These are phyloP conservation scores for Vigna radiata DNA, from an alignment of 306 rosid genomes.

Conservation along the genomic window DNA sequence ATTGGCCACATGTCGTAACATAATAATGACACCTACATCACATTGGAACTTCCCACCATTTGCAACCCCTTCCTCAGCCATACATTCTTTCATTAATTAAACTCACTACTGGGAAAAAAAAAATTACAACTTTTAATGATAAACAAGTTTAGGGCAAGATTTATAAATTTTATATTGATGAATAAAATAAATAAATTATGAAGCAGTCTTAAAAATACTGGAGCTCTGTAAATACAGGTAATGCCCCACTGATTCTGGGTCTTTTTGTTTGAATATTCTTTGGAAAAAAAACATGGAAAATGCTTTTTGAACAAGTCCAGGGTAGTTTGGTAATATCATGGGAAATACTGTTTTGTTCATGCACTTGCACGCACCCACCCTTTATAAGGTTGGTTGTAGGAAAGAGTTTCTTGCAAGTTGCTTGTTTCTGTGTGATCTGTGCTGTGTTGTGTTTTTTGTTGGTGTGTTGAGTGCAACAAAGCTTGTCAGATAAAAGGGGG, in stretches of 20 bases:
- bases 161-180: no score
- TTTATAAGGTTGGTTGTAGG: conserved; percentile 26
- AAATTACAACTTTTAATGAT: no score
- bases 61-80: neutral
- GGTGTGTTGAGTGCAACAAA: neutral
- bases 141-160: no score
- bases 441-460: neutral
- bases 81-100: neutral
- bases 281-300: neutral
- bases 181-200: no score
- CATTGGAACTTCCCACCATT: neutral
- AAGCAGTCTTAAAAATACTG: neutral
- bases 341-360: neutral
- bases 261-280: neutral
- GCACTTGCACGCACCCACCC: neutral
- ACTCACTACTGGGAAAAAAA: no score
- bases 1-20: conserved; percentile 26
- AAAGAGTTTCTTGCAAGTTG: neutral
- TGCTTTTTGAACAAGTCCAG: conserved; percentile 39
- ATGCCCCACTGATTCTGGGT: neutral
- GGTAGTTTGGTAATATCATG: conserved; percentile 25
- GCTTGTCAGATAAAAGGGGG: neutral
- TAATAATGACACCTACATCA: neutral
- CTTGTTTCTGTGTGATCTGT: conserved; percentile 8
- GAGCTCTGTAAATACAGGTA: neutral